Conservation (phyloP, 2,329 filamentous ascomycete species). For the Beauveria pseudobassiana region DNA sequence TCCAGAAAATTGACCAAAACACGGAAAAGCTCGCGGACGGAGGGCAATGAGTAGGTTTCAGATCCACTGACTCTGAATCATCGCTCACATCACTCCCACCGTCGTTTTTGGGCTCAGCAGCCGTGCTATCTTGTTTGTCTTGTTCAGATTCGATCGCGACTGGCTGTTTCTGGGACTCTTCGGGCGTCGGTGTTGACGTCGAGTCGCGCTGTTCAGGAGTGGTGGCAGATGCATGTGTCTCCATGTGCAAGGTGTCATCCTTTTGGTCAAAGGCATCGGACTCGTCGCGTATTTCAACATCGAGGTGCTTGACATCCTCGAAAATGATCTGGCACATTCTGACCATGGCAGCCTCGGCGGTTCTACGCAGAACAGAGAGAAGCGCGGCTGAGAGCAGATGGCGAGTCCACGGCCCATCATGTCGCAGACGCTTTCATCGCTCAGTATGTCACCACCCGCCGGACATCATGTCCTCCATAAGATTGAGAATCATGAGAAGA, state of each 20-base stretch:
- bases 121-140: slow-evolving; percentile 11
- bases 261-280: slow-evolving; percentile 58
- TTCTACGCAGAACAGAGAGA: slow-evolving; percentile 83
- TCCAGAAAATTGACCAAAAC: slow-evolving; percentile 91
- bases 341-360: slow-evolving; percentile 94
- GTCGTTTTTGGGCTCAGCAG: slow-evolving; percentile 14
- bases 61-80: slow-evolving; percentile 44
- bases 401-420: slow-evolving; percentile 99
- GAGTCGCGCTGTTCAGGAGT: slow-evolving; percentile 8
- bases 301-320: slow-evolving; percentile 79
- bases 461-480: slow-evolving; percentile 98
- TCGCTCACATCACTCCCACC: slow-evolving; percentile 27
- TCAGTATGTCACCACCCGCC: slow-evolving; percentile 85
- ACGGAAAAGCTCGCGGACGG: slow-evolving; percentile 87
- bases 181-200: slow-evolving; percentile 2
- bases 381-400: slow-evolving; percentile 89
- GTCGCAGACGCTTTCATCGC: slow-evolving; percentile 95
- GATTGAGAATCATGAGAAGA: slow-evolving; percentile 82
- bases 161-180: slow-evolving; percentile 1
- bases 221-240: slow-evolving; percentile 35
- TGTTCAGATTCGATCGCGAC: slow-evolving; percentile 5
- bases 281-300: slow-evolving; percentile 65
- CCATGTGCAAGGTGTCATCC: slow-evolving; percentile 75
- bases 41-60: slow-evolving; percentile 86
- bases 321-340: slow-evolving; percentile 99